Conservation (phyloP, 2,329 filamentous ascomycete species). For the Diaporthe australafricana region DNA sequence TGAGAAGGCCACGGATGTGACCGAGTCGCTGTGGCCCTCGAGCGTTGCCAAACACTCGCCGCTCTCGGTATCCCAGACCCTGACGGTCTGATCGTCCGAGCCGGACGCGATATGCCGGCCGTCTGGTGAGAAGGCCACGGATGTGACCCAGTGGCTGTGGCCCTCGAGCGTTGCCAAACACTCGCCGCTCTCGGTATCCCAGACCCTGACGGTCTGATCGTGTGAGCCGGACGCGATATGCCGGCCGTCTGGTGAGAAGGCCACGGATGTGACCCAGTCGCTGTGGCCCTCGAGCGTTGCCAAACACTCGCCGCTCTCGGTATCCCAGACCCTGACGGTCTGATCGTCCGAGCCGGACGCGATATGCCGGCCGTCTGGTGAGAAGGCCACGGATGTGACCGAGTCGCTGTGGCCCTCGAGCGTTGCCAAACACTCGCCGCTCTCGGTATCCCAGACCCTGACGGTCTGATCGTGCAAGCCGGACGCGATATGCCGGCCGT, state of each 20-base stretch:
- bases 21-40: background rate
- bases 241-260: slow-evolving; percentile 30
- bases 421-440: too few species aligned
- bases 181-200: background rate
- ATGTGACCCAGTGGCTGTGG: background rate
- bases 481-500: too few species aligned
- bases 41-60: slow-evolving; percentile 2
- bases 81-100: background rate
- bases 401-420: too few species aligned
- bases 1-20: slow-evolving; percentile 22
- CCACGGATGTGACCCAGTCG: background rate
- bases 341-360: too few species aligned
- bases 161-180: slow-evolving; percentile 39
- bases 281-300: too few species aligned
- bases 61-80: slow-evolving; percentile 18
- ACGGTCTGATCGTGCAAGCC: too few species aligned
- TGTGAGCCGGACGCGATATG: background rate
- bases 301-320: too few species aligned
- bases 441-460: too few species aligned
- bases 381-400: too few species aligned
- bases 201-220: background rate
- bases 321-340: too few species aligned
- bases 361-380: too few species aligned
- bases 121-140: slow-evolving; percentile 26
- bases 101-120: slow-evolving; percentile 8